Evolutionary conservation across 192 early-diverging fungal species (phyloP), one percentile per base, ranked within the genome.

Genomic region (Phycomyces blakesleeanus): DNA sequence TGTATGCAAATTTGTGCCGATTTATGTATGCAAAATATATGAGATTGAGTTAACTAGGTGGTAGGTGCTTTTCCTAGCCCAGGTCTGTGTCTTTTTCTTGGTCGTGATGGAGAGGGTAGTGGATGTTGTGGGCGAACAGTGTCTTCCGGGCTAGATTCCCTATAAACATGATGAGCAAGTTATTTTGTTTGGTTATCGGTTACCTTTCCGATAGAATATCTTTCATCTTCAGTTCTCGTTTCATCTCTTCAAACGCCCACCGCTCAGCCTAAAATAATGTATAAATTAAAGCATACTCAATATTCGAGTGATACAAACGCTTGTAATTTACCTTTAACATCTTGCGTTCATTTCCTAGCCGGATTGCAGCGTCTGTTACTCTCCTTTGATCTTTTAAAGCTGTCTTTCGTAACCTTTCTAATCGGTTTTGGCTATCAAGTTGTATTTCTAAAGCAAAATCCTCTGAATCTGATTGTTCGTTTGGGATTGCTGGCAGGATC

Each of bases 331-430:
- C 63, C 47, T 44, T 29, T n/a, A 85, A 66, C 49, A 65, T 75
- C 9, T 68, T 68, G 51, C 91, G 79, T 57, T 93, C 88, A 18
- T 84, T 63, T 20, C 87, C 91, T 1, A 93, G 69, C 65, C 83
- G 69, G 16, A 91, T 81, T 14, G 88, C 89, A 5, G 86, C 86
- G 40, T 88, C 83, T 0, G 89, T 87, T 51, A 93, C 85, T 61
- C 78, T 79, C 22, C 68, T 49, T 12, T 86, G 86, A 61, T 93
- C 87, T 34, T 77, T 75, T 49, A 85, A 80, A 21, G 89, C 76
- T 66, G 87, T 70, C 40, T 57, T 51, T n/a, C 75, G 66, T 57
- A 87, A 69, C 29, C 29, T 11, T 16, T 77, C 67, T 38, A 77
- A 75, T 52, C 85, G 55, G 5, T 61, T 69, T 34, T 72, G 63